These are phyloP conservation scores for Beta corolliflora DNA, from an alignment of 179 eudicot genomes.

Conservation along the genomic window DNA sequence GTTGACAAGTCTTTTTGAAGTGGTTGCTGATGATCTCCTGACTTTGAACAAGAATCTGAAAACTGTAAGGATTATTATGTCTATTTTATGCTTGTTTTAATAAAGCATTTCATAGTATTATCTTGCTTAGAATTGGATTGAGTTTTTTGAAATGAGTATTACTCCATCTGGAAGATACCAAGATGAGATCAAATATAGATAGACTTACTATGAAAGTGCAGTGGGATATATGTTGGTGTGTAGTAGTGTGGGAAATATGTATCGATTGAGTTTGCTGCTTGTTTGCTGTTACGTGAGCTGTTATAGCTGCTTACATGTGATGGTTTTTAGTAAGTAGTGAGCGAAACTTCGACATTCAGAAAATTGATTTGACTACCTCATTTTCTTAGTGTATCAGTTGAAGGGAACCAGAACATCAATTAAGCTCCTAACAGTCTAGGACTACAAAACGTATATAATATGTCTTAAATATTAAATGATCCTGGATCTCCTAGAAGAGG, in stretches of 20 bases:
- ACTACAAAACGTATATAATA: not conserved
- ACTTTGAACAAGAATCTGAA: constrained; percentile 77
- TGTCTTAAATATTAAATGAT: not conserved
- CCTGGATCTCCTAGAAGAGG: not conserved
- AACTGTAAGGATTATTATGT: constrained; percentile 55
- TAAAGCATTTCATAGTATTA: not conserved
- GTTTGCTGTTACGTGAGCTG: not conserved
- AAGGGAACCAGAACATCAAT: not conserved
- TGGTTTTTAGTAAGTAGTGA: not conserved
- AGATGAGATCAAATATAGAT: not conserved
- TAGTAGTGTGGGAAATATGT: not conserved
- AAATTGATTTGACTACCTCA: not conserved
- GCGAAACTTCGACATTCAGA: not conserved
- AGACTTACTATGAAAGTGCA: not conserved
- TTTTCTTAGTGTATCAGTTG: not conserved
- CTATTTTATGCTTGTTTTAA: not conserved
- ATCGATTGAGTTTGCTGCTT: not conserved
- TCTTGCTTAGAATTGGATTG: constrained; percentile 1
- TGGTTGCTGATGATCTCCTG: constrained; percentile 79
- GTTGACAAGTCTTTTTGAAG: constrained; percentile 63
- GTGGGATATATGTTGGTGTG: not conserved
- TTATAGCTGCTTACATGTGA: not conserved
- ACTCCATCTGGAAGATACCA: not conserved
- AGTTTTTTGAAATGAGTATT: not conserved
- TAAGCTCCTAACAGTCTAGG: not conserved